These are phyloP conservation scores for Fusarium albidum DNA, from an alignment of 2,329 filamentous ascomycete species.

Conservation along the genomic window DNA sequence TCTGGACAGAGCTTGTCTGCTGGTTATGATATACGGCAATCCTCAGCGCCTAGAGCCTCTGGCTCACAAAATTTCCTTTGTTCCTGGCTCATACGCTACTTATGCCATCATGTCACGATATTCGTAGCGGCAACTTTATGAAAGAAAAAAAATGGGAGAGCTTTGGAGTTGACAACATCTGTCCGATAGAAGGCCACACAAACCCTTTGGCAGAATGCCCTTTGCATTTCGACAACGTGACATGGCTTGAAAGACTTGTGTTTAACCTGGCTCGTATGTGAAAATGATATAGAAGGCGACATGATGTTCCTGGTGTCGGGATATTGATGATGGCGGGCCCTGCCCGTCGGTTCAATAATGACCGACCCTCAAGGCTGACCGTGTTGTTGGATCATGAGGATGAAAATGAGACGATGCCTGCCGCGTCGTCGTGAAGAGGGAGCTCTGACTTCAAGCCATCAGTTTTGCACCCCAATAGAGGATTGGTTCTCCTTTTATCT, in stretches of 20 bases:
- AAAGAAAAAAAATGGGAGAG: slow-evolving; percentile 48
- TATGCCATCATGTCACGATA: slow-evolving; percentile 43
- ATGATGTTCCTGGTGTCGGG: no score
- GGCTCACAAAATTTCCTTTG: slow-evolving; percentile 48
- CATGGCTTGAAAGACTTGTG: background rate
- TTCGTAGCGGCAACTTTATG: slow-evolving; percentile 44
- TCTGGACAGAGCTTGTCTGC: slow-evolving; percentile 55
- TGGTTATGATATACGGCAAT: slow-evolving; percentile 44
- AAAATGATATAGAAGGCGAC: no score
- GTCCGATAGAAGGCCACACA: slow-evolving; percentile 48
- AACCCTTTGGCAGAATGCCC: slow-evolving; percentile 14
- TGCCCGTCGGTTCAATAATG: background rate
- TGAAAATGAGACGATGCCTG: no score
- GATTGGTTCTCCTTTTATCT: no score
- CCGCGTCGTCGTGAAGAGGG: no score
- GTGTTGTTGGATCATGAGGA: no score
- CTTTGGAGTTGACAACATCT: slow-evolving; percentile 43
- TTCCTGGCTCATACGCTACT: slow-evolving; percentile 46
- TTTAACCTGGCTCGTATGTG: no score
- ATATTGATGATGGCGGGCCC: background rate
- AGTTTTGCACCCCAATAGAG: no score
- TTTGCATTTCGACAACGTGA: background rate
- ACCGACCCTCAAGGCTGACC: background rate
- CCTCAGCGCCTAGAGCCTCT: slow-evolving; percentile 28
- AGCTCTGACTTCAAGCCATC: no score